Percentiles rank a stretch among this genome's conserved stretches.
Evolutionary conservation across 228 moss, liverwort and hornwort genomes (phyloP).

Genomic region (Sphagnum magellanicum): DNA sequence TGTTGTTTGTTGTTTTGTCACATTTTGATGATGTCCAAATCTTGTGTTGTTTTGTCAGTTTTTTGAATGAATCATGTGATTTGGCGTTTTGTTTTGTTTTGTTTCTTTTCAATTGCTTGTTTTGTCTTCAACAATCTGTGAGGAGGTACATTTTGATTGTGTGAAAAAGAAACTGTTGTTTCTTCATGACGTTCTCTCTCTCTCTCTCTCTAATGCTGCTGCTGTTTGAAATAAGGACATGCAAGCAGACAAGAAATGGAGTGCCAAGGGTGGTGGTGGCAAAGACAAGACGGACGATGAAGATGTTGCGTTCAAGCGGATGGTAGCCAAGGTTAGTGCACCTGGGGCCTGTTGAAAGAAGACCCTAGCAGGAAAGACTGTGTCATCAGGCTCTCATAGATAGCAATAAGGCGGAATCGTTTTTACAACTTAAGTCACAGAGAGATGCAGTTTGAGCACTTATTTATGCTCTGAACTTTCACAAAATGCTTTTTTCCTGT

Average conservation of each 20-base stretch:
- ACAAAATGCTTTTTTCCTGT: too few species aligned
- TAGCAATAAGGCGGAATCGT: too few species aligned
- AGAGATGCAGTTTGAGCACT: too few species aligned
- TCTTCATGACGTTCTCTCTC: background rate
- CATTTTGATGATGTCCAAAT: too few species aligned
- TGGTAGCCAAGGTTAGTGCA: constrained; percentile 98
- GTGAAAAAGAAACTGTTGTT: background rate
- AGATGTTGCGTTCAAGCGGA: constrained; percentile 89
- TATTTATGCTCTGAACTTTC: too few species aligned
- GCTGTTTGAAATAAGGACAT: constrained; percentile 5
- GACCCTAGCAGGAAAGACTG: too few species aligned
- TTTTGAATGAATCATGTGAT: too few species aligned
- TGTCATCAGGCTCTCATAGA: too few species aligned
- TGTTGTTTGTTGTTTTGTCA: background rate
- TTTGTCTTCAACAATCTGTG: background rate
- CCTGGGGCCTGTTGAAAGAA: constrained; percentile 9
- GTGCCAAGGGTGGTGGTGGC: constrained; percentile 70
- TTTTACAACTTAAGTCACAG: too few species aligned
- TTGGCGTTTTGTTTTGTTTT: too few species aligned
- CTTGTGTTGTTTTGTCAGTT: too few species aligned
- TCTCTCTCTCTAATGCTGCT: background rate
- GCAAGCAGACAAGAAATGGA: constrained; percentile 80
- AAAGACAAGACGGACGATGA: constrained; percentile 96
- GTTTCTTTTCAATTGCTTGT: background rate
- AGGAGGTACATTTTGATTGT: background rate